Base-by-base conservation (phyloP, 2,329 filamentous ascomycete genomes). In the Neobulgaria alba region DNA sequence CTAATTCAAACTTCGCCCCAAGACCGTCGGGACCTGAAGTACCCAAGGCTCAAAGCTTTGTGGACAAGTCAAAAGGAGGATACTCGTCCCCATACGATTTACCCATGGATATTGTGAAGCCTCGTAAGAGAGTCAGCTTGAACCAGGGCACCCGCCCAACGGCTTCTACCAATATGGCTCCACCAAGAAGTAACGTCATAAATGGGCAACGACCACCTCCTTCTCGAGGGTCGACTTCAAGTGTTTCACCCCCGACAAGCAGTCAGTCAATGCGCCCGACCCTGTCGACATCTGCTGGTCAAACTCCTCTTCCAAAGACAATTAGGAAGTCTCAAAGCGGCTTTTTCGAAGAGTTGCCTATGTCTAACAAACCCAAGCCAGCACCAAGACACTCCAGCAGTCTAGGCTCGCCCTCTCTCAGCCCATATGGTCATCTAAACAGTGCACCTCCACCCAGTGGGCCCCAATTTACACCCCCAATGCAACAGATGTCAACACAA, bases 1-100 rank as follows among this genome's bases (percentile, higher is more conserved):
- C 43, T n/a, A 42, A 45, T 15, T 37, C 46, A 9, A 53, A 38
- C 30, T 53, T 51, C 29, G 42, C 49, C 33, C 43, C 34, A 15
- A 59, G 65, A 14, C 57, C 64, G 35, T 42, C 45, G 36, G 38
- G 52, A 32, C 69, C 69, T n/a, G 66, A 72, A 47, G 53, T 73
- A 53, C 62, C 63, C 20, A 79, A 78, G 62, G 70, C 77, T 1
- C 79, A 93, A 59, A 96, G 90, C 62, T 98, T 95, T 62, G 86
- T 76, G 4, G 83, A 90, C 61, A 93, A 93, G 61, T 69, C 86
- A 3, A 96, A 94, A 63, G 85, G 85, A 41, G 89, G 90, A 5
- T 98, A 98, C 60, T 75, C 82, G 36, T 96, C 90, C 15, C 92
- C 92, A 0, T 98, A 95, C 55, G 93, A 98, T 64, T 70, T 98